Conservation (phyloP, 352 stramenopile genomes). For the Globisporangium camurandrum region DNA sequence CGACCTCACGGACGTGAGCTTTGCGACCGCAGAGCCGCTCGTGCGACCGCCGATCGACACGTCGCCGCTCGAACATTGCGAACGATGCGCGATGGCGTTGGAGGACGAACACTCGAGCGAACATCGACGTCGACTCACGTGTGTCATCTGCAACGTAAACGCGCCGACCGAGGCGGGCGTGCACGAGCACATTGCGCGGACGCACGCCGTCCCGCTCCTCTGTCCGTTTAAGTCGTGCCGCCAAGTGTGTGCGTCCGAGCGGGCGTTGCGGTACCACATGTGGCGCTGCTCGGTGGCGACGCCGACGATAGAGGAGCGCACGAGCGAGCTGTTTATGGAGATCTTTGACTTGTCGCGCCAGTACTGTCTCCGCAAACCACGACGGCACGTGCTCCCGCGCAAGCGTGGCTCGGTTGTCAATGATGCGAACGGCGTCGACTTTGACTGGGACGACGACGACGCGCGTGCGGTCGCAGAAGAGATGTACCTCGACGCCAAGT, state of each 20-base stretch:
- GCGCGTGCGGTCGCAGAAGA: conserved; percentile 23
- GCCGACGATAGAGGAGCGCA: conserved; percentile 41
- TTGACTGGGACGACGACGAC: conserved; percentile 11
- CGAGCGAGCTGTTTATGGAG: conserved; percentile 61
- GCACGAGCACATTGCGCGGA: conserved; percentile 50
- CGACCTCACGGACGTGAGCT: conserved; percentile 55
- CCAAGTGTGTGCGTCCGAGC: conserved; percentile 62
- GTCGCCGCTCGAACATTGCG: conserved; percentile 22
- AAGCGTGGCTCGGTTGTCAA: conserved; percentile 8
- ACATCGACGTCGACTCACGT: conserved; percentile 32
- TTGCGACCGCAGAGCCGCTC: conserved; percentile 35
- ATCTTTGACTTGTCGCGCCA: conserved; percentile 67
- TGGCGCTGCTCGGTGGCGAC: conserved; percentile 56
- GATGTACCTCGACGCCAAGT: conserved; percentile 60
- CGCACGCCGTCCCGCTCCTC: conserved; percentile 54
- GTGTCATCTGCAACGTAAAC: conserved; percentile 33
- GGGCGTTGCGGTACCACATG: conserved; percentile 67
- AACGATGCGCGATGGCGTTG: conserved; percentile 25
- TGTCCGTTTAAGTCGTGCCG: conserved; percentile 64
- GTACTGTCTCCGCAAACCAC: conserved; percentile 67
- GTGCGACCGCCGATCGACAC: conserved; percentile 35
- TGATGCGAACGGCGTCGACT: neutral
- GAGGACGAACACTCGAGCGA: conserved; percentile 28
- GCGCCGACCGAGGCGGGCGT: conserved; percentile 18
- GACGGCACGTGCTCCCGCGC: conserved; percentile 30